These are phyloP conservation scores for Arctium minus DNA, from an alignment of 129 eudicot species.

Conservation along the genomic window DNA sequence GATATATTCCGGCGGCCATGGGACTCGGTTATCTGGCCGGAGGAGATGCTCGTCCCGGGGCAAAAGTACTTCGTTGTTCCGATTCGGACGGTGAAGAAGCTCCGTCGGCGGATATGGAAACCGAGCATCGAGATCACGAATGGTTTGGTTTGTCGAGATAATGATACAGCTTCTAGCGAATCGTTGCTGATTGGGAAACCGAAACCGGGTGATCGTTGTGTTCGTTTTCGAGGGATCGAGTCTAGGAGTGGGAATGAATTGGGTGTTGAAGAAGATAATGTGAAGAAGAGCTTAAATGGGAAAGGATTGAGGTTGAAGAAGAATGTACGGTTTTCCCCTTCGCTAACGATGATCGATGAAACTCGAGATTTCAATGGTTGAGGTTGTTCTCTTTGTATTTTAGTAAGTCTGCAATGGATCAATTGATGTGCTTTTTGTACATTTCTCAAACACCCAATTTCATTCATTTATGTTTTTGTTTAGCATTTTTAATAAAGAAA, in stretches of 20 bases:
- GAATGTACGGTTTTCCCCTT: constrained; percentile 39
- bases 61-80: constrained; percentile 61
- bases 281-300: constrained; percentile 15
- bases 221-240: constrained; percentile 37
- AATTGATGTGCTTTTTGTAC: not conserved
- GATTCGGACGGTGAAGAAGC: constrained; percentile 41
- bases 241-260: constrained; percentile 18
- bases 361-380: constrained; percentile 9
- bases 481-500: not conserved
- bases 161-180: not conserved
- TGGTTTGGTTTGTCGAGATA: constrained; percentile 6
- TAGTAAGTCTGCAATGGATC: not conserved
- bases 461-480: not conserved
- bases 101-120: constrained; percentile 39
- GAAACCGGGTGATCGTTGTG: constrained; percentile 28
- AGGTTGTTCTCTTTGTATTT: not conserved
- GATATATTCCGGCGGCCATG: constrained; percentile 65
- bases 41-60: constrained; percentile 70
- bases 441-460: not conserved
- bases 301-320: constrained; percentile 29
- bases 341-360: constrained; percentile 46
- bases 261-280: not conserved
- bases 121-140: constrained; percentile 6
- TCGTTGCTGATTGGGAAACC: not conserved
- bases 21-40: constrained; percentile 51